Evolutionary conservation across 1,139 yeast species (phyloP).

Genomic region (Barnettozyma hawaiiensis): DNA sequence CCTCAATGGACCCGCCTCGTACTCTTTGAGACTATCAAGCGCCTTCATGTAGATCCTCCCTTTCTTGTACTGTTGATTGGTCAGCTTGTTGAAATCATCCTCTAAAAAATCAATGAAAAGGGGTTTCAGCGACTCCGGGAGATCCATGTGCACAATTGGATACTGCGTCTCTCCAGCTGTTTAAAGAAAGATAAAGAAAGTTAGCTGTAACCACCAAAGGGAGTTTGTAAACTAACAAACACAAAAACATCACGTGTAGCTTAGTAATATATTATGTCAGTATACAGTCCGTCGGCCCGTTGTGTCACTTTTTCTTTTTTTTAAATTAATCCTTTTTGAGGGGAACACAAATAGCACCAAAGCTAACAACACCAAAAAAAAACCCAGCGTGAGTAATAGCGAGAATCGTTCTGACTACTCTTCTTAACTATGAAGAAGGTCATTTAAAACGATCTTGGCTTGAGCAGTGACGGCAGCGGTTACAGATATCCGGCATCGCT

Average conservation of each 20-base stretch:
- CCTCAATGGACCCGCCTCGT: conserved; percentile 7
- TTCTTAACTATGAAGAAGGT: too few species aligned
- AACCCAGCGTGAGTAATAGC: background rate
- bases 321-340: background rate
- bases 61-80: conserved; percentile 11
- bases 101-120: conserved; percentile 15
- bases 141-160: conserved; percentile 11
- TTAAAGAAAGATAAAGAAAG: too few species aligned
- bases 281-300: too few species aligned
- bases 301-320: too few species aligned
- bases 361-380: too few species aligned
- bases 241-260: too few species aligned
- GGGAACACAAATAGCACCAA: background rate
- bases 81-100: conserved; percentile 7
- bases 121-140: conserved; percentile 14
- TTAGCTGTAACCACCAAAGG: too few species aligned
- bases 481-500: background rate
- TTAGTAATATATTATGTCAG: too few species aligned
- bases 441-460: too few species aligned
- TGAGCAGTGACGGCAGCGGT: too few species aligned
- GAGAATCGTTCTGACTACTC: background rate
- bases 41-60: conserved; percentile 14
- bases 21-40: conserved; percentile 9
- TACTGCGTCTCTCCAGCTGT: too few species aligned
- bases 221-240: too few species aligned